Percentiles rank a stretch among this genome's conserved stretches.
Evolutionary conservation across 495 filamentous ascomycete genomes (phyloP).

Genomic region (Hypoxylon fuscum): DNA sequence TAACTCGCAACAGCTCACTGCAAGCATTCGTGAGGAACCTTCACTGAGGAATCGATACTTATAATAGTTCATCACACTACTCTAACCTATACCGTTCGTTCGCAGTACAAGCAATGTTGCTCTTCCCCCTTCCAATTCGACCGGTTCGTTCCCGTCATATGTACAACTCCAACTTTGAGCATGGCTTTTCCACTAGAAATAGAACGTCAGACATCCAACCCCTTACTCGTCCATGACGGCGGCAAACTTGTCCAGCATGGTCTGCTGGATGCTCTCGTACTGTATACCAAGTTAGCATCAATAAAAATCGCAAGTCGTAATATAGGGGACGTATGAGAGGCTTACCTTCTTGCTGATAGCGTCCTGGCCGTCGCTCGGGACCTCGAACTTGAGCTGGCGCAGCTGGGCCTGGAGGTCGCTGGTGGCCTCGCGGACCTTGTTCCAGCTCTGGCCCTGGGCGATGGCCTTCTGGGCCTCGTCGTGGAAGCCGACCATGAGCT

Average conservation of each 20-base stretch:
- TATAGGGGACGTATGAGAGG: no score
- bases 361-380: conserved; percentile 80
- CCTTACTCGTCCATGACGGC: conserved; percentile 89
- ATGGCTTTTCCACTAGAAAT: not conserved
- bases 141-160: not conserved
- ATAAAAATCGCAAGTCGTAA: no score
- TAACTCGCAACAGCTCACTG: not conserved
- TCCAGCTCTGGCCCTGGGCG: conserved; percentile 87
- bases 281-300: conserved; percentile 45
- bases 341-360: conserved; percentile 79
- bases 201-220: no score
- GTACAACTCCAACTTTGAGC: not conserved
- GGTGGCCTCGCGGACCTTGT: conserved; percentile 90
- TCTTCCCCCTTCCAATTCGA: not conserved
- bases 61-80: not conserved
- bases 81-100: not conserved
- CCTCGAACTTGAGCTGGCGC: conserved; percentile 94
- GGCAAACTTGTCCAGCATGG: conserved; percentile 95
- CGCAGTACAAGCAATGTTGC: not conserved
- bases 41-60: not conserved
- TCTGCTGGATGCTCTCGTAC: conserved; percentile 91
- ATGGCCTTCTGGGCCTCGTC: conserved; percentile 97
- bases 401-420: conserved; percentile 83
- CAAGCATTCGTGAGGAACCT: not conserved
- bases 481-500: conserved; percentile 95